Evolutionary conservation across 805 yeast genomes (phyloP).

Genomic region (Candida odintsovae): DNA sequence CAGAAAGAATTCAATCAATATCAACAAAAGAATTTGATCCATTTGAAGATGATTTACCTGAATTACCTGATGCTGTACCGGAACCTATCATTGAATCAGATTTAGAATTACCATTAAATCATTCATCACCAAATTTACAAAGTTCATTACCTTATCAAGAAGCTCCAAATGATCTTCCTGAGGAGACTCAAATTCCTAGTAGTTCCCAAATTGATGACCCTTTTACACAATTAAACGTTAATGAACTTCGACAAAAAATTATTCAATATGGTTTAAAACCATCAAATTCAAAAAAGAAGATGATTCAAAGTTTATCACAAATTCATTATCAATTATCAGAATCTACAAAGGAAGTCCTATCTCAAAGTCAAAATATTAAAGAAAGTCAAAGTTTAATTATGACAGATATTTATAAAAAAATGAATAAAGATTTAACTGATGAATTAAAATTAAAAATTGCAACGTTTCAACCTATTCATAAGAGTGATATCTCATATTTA

Average conservation of each 20-base stretch:
- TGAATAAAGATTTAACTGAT: not conserved
- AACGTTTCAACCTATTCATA: conserved; percentile 20
- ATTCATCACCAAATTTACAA: not conserved
- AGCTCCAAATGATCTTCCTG: not conserved
- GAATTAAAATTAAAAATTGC: conserved; percentile 13
- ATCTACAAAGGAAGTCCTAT: not conserved
- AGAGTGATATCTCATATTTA: conserved; percentile 2
- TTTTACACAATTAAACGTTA: conserved; percentile 7
- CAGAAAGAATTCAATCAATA: not conserved
- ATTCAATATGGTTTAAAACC: conserved; percentile 24
- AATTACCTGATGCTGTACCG: not conserved
- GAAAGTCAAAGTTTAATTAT: conserved; percentile 18
- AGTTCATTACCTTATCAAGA: not conserved
- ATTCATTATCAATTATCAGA: not conserved
- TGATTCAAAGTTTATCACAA: conserved; percentile 12
- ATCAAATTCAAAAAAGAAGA: conserved; percentile 12
- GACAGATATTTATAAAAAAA: conserved; percentile 14
- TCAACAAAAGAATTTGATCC: conserved; percentile 2
- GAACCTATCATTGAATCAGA: not conserved
- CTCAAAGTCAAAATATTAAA: conserved; percentile 6
- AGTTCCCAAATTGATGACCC: not conserved
- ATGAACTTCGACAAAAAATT: conserved; percentile 17
- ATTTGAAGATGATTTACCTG: conserved; percentile 7
- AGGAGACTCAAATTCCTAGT: not conserved
- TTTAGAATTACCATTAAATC: conserved; percentile 8